Evolutionary conservation across 768 basidiomycete genomes (phyloP).

Genomic region (Crepidotus variabilis): DNA sequence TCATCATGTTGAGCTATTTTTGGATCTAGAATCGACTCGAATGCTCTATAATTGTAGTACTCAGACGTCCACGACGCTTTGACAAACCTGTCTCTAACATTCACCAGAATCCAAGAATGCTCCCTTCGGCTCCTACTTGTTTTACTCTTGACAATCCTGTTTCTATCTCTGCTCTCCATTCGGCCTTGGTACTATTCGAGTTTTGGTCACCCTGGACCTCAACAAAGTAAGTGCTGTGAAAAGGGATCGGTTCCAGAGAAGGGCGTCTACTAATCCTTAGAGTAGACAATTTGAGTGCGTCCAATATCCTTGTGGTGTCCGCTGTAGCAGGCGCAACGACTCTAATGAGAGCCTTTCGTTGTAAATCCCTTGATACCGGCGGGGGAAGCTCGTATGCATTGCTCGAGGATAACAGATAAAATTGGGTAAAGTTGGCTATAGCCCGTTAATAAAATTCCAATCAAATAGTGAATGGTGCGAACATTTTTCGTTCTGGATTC

Average conservation of each 20-base stretch:
- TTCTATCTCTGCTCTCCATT: conserved; percentile 32
- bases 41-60: too few relatives aligned
- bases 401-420: conserved; percentile 52
- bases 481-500: conserved; percentile 64
- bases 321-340: conserved; percentile 15
- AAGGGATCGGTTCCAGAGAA: conserved; percentile 37
- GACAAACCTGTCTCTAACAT: background rate
- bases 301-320: conserved; percentile 26
- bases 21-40: background rate
- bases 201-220: conserved; percentile 39
- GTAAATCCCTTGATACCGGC: conserved; percentile 5
- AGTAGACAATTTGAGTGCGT: conserved; percentile 37
- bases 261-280: conserved; percentile 67
- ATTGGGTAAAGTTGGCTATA: conserved; percentile 67
- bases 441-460: background rate
- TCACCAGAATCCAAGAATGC: conserved; percentile 51
- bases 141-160: conserved; percentile 30
- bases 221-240: conserved; percentile 61
- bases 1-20: background rate
- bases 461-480: conserved; percentile 6
- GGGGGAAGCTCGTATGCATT: conserved; percentile 18
- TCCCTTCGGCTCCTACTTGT: conserved; percentile 29
- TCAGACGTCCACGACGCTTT: too few relatives aligned
- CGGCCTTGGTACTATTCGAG: conserved; percentile 4
- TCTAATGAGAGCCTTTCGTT: conserved; percentile 30